Evolutionary conservation across 345 rosid species (phyloP), one percentile per base, ranked within the genome.

Genomic region (Noccaea caerulescens): DNA sequence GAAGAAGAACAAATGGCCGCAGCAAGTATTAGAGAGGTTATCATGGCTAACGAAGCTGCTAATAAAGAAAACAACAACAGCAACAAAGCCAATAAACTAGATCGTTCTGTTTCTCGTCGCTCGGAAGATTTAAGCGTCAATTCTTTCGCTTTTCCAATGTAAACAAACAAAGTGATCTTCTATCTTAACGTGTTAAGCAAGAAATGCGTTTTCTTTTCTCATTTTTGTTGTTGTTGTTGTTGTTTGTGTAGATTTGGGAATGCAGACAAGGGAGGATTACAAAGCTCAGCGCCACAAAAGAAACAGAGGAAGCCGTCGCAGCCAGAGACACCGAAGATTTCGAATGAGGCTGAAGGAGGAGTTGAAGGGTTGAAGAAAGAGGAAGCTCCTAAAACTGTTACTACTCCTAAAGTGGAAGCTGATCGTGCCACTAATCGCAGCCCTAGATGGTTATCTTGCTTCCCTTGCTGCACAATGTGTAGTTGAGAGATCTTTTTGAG

Each of bases 121-220:
- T 86, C 96, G 0, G 84, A 77, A 62, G 81, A 81, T 38, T 62
- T 82, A 8, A 87, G 96, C 59, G 68, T 77, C 72, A 85, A 73
- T 73, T 88, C 97, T n/a, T 93, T 93, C 10, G 96, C 92, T 54
- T 90, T 93, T 73, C 96, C 92, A 47, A 78, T 83, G 98, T 93
- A 86, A 86, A 83, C 47, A 70, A 42, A 33, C 32, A 2, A 9
- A 3, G 3, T 1, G 4, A 36, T 69, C 42, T 41, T 61, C 8
- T 46, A 37, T 11, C 25, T 56, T 13, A 54, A 55, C 46, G 41
- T 53, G 27, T 12, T 9, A 18, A 37, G 10, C 51, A 10, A 60
- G 32, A 63, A 38, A 38, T 18, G 42, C 51, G 34, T 14, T 59
- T 10, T 60, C 3, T 63, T 32, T 64, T 37, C 58, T 70, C 11